phyloP scores from a whole-genome alignment of 805 yeast species.

The Starmera amethionina region DNA sequence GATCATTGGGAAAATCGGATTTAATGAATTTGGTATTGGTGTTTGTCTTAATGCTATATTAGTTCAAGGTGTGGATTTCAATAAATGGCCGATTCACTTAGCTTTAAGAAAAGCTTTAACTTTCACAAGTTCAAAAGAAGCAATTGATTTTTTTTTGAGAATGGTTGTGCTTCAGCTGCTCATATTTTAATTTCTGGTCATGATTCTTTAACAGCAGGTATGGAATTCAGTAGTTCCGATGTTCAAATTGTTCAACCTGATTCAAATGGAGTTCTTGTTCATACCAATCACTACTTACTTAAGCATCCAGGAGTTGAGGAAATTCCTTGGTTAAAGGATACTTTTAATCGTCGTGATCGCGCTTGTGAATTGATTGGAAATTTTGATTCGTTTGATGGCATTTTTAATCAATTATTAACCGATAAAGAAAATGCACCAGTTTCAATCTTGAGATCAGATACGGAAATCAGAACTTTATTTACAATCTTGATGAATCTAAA shows the following conservation, averaged over 20 bases:
- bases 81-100: conserved; percentile 27
- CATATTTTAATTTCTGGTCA: conserved; percentile 17
- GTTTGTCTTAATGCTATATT: conserved; percentile 15
- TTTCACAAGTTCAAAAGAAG: conserved; percentile 10
- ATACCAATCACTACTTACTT: not conserved
- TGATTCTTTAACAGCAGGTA: conserved; percentile 1
- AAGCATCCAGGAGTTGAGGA: not conserved
- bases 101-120: conserved; percentile 25
- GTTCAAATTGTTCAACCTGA: not conserved
- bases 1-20: conserved; percentile 17
- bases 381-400: not conserved
- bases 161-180: conserved; percentile 17
- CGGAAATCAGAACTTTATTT: not conserved
- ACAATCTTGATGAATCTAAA: not conserved
- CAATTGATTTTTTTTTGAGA: conserved; percentile 5
- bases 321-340: not conserved
- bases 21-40: conserved; percentile 11
- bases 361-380: not conserved
- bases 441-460: not conserved
- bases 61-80: conserved; percentile 18
- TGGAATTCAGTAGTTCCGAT: not conserved
- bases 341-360: not conserved
- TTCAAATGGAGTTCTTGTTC: not conserved
- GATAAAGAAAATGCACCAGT: not conserved
- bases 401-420: not conserved